A percentile compares a stretch with the other conserved stretches of the same genome.
phyloP scores from a whole-genome alignment of 139 green algal species.

The Ulvella scutata region DNA sequence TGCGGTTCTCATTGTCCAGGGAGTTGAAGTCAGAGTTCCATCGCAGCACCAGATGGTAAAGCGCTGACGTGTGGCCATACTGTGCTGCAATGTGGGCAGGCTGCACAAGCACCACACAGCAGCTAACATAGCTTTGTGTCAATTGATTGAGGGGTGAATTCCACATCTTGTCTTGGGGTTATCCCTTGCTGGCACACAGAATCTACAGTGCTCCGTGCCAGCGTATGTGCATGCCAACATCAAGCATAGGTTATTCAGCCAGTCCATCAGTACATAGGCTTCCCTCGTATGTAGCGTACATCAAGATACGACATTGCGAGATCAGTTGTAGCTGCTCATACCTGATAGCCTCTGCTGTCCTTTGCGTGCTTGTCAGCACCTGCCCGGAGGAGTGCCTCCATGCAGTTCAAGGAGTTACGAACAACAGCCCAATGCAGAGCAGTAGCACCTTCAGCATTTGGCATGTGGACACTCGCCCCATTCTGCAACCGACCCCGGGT shows the following conservation, averaged over 20 bases:
- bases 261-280: neutral
- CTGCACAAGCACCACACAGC: neutral
- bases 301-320: neutral
- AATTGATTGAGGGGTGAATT: no score
- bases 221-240: neutral
- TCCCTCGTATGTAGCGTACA: neutral
- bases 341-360: conserved; percentile 63
- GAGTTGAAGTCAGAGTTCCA: conserved; percentile 71
- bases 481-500: no score
- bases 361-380: conserved; percentile 27
- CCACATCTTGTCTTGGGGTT: no score
- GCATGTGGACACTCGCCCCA: neutral
- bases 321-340: conserved; percentile 10
- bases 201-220: neutral
- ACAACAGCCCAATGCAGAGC: conserved; percentile 58
- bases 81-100: conserved; percentile 74
- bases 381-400: conserved; percentile 54
- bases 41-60: conserved; percentile 76
- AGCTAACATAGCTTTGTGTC: conserved; percentile 8
- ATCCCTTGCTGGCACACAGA: no score
- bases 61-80: conserved; percentile 84
- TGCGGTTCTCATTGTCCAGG: conserved; percentile 55
- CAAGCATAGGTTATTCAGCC: neutral
- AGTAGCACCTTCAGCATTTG: neutral
- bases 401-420: conserved; percentile 46